Conservation (phyloP, 2,329 filamentous ascomycete genomes). For the Neoarthrinium moseri region DNA sequence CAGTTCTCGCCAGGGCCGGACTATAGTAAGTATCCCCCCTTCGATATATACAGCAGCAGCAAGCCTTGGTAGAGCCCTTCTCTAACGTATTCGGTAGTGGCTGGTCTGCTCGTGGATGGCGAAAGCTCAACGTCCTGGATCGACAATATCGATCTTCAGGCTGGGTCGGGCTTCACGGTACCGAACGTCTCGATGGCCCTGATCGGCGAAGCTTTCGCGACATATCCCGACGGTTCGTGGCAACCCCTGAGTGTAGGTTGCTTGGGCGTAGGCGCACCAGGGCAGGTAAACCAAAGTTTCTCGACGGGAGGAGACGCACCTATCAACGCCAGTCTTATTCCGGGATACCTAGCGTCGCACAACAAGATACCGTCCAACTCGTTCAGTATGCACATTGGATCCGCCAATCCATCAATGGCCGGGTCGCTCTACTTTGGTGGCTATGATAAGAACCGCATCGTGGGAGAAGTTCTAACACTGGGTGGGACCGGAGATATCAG, state of each 20-base stretch:
- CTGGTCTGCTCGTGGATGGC: conserved; percentile 21
- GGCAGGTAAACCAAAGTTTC: conserved; percentile 12
- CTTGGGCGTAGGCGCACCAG: conserved; percentile 19
- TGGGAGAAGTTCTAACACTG: conserved; percentile 29
- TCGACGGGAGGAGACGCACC: not conserved
- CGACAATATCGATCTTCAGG: conserved; percentile 20
- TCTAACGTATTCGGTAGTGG: no score
- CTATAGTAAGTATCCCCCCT: conserved; percentile 18
- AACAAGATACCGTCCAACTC: conserved; percentile 34
- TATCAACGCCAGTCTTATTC: conserved; percentile 29
- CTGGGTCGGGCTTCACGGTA: conserved; percentile 15
- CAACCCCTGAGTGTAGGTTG: conserved; percentile 23
- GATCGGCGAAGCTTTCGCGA: not conserved
- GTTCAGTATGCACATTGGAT: conserved; percentile 41
- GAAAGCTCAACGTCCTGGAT: conserved; percentile 22
- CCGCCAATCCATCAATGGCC: conserved; percentile 25
- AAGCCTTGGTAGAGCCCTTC: no score
- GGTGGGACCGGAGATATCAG: conserved; percentile 17
- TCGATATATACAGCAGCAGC: no score
- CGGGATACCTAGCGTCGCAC: conserved; percentile 23
- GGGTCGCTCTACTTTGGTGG: conserved; percentile 39
- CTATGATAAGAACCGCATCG: conserved; percentile 38
- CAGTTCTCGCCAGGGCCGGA: conserved; percentile 16
- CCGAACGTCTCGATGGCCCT: conserved; percentile 5
- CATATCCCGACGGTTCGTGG: conserved; percentile 19